Conservation (phyloP, 805 yeast genomes). For the Myxozyma vanderwaltii region DNA sequence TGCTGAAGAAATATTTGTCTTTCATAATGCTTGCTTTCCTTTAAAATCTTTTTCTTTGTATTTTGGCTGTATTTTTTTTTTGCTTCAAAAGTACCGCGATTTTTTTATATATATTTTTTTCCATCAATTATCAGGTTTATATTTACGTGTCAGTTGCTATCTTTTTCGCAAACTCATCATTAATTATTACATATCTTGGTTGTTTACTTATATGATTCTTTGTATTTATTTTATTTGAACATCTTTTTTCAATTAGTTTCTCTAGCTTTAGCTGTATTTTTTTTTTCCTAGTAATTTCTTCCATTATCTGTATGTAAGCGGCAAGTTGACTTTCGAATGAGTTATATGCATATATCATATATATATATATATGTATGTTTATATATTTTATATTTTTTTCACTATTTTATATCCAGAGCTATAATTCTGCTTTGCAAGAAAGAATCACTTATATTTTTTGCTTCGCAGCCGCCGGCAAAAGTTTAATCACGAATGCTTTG, state of each 20-base stretch:
- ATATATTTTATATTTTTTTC: background rate
- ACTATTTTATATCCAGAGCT: background rate
- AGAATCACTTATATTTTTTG: too few species aligned
- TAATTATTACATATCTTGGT: background rate
- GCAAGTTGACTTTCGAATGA: background rate
- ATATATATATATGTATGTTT: background rate
- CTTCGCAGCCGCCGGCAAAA: too few species aligned
- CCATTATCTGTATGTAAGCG: background rate
- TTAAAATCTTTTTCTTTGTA: background rate
- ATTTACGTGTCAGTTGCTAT: background rate
- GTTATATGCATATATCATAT: background rate
- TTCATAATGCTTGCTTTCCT: background rate
- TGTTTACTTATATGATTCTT: constrained; percentile 3
- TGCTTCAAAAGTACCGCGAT: background rate
- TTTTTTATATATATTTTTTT: background rate
- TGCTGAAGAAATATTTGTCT: background rate
- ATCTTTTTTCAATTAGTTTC: background rate
- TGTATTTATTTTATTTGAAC: background rate
- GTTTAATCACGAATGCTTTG: too few species aligned
- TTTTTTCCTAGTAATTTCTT: background rate
- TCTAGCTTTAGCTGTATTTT: background rate
- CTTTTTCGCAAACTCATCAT: background rate
- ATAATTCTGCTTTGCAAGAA: too few species aligned
- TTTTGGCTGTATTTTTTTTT: background rate
- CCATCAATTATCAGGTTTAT: background rate